Conservation (phyloP, 345 rosid species). For the Noccaea caerulescens region DNA sequence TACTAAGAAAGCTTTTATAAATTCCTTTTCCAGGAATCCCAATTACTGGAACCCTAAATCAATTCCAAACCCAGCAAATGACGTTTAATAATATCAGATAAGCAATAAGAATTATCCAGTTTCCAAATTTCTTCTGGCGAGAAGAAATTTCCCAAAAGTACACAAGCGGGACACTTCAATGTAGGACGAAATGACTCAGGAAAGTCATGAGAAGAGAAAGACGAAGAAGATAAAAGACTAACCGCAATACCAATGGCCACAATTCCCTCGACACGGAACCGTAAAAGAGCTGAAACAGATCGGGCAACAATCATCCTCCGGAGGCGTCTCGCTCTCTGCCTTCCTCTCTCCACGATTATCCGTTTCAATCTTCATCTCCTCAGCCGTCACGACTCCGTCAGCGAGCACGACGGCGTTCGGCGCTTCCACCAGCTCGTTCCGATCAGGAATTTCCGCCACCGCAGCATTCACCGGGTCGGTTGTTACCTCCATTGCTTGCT, state of each 20-base stretch:
- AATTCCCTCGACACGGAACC: constrained; percentile 72
- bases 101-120: background rate
- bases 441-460: background rate
- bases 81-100: background rate
- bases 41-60: constrained; percentile 21
- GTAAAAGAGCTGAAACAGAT: constrained; percentile 73
- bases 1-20: background rate
- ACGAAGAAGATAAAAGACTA: constrained; percentile 31
- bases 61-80: constrained; percentile 4
- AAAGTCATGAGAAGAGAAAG: background rate
- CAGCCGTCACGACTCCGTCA: constrained; percentile 28
- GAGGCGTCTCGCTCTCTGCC: constrained; percentile 53
- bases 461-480: background rate
- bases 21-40: background rate
- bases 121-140: background rate
- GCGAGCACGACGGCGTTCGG: constrained; percentile 9
- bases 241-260: constrained; percentile 99
- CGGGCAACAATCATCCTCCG: constrained; percentile 80
- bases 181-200: background rate
- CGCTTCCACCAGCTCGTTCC: constrained; percentile 6
- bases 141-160: background rate
- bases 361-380: constrained; percentile 9
- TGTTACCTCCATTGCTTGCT: constrained; percentile 34
- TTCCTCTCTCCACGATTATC: constrained; percentile 29
- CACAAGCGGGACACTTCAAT: constrained; percentile 9